Base-by-base conservation (phyloP, 768 basidiomycete genomes). In the Rhizopogon vesiculosus region DNA sequence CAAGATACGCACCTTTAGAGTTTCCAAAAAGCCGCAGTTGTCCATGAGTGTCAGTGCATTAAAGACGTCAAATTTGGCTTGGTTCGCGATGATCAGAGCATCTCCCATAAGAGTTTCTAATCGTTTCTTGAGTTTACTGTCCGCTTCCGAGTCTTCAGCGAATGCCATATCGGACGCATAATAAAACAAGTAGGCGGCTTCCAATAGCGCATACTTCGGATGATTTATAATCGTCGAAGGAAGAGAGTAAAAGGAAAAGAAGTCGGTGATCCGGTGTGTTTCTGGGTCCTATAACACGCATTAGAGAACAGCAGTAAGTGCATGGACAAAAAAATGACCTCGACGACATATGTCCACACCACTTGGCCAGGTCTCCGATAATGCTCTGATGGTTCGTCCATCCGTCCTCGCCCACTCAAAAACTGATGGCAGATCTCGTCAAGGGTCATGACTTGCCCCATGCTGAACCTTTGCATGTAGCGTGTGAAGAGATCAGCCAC, bases 31-130 rank as follows among this genome's bases (percentile, higher is more conserved):
- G 45, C 79, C 67, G 54, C 83, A 78, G 69, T 98, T 99, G 69
- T 99, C 97, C 89, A 98, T 93, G 60, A 97, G 69, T 15, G 95
- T 95, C 64, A 98, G 71, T 1, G 91, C 91, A 69, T 99, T 99
- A 72, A 98, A 86, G 13, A 99, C 97, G 66, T 99, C 97, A 64
- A 99, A 98, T 41, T 86, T 85, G 45, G 89, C 89, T 53, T 85
- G 80, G 55, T 88, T 82, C 1, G 95, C 95, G 51, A 94, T 70
- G 56, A 89, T 76, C 58, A 98, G 66, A 1, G 92, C 87, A 69
- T 98, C 96, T 8, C 79, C 78, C 25, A 96, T 77, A 50, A 99
- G 75, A 7, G 78, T 77, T 51, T 79, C 74, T 56, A 99, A 73
- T 42, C 95, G 80, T 57, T 78, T 78, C 69, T 86, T 88, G 53